Base-by-base conservation (phyloP, 257 asterid species). In the Galeopsis tetrahit region DNA sequence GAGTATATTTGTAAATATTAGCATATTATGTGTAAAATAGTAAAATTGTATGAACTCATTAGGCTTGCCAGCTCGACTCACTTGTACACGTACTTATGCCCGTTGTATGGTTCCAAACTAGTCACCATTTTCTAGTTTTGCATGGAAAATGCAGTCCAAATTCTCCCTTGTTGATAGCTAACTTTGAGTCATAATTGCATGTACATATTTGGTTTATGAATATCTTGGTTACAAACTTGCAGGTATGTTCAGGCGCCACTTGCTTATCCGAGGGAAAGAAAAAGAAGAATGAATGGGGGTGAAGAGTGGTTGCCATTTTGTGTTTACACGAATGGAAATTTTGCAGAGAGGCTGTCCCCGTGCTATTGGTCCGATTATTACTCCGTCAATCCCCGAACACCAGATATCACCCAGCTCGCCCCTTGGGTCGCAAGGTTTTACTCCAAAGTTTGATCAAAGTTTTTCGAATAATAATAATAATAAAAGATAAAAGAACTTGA, bases 341-440 rank as follows among this genome's bases (percentile, higher is more conserved):
- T 88, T 70, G 77, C 89, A 5, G 85, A 80, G 15, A 83, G 58
- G 69, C 61, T 82, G 35, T 78, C 90, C 0, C 96, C 90, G 5
- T 90, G 94, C 68, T 88, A 82, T 69, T 90, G 98, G 96, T 85
- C 92, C 36, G 96, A 92, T 77, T 88, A 90, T 78, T 92, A 92
- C 77, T 71, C 91, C 35, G 62, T 14, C 67, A 88, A 85, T 75
- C 83, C 96, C 38, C 77, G 98, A 81, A 83, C 79, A 3, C 96
- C 98, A 9, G 82, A 88, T 11, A 56, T 74, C 71, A 92, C 89
- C 59, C 67, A 85, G 70, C 92, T 90, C 2, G 96, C 96, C 31
- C 98, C 98, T 3, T 92, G 98, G 96, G 98, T 90, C 2, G 85
- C 96, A 79, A 83, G 81, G 80, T 88, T 75, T 42, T 92, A 92